Conservation (phyloP, 1,284 basidiomycete genomes). For the Cutaneotrichosporon curvatum region DNA sequence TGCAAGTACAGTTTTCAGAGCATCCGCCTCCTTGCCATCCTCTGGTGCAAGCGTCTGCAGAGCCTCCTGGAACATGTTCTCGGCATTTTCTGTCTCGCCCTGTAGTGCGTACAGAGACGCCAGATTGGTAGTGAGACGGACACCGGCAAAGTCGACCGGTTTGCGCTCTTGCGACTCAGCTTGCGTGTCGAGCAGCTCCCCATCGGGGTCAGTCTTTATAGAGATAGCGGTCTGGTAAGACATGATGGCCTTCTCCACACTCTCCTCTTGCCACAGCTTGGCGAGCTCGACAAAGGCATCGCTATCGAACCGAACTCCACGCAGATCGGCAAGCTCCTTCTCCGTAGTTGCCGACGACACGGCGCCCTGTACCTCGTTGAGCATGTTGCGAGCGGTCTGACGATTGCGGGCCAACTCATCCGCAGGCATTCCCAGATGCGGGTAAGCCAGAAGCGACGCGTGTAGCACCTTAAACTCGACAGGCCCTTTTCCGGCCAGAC, state of each 20-base stretch:
- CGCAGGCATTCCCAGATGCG: constrained; percentile 66
- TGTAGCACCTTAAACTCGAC: constrained; percentile 80
- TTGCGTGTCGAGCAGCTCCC: constrained; percentile 4
- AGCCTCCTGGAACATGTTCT: constrained; percentile 49
- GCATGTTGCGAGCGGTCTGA: constrained; percentile 66
- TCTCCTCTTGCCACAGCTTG: constrained; percentile 75
- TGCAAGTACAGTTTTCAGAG: constrained; percentile 67
- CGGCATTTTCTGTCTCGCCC: constrained; percentile 50
- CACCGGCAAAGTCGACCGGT: constrained; percentile 25
- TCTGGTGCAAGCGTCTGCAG: constrained; percentile 46
- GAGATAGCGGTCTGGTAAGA: constrained; percentile 64
- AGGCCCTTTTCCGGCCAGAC: constrained; percentile 41
- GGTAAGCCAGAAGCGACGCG: constrained; percentile 72
- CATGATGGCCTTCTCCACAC: constrained; percentile 61
- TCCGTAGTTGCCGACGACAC: constrained; percentile 50
- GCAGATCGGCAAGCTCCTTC: constrained; percentile 47
- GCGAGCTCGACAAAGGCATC: constrained; percentile 83
- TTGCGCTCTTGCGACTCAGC: constrained; percentile 9
- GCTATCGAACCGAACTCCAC: constrained; percentile 62
- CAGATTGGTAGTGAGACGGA: constrained; percentile 67
- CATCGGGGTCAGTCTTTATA: constrained; percentile 44
- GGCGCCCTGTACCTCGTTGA: constrained; percentile 64
- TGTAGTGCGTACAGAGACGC: constrained; percentile 69
- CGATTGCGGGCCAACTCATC: constrained; percentile 67
- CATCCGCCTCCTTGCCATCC: constrained; percentile 50